These are phyloP conservation scores for Pittosporum tobira DNA, from an alignment of 129 eudicot species.

Conservation along the genomic window DNA sequence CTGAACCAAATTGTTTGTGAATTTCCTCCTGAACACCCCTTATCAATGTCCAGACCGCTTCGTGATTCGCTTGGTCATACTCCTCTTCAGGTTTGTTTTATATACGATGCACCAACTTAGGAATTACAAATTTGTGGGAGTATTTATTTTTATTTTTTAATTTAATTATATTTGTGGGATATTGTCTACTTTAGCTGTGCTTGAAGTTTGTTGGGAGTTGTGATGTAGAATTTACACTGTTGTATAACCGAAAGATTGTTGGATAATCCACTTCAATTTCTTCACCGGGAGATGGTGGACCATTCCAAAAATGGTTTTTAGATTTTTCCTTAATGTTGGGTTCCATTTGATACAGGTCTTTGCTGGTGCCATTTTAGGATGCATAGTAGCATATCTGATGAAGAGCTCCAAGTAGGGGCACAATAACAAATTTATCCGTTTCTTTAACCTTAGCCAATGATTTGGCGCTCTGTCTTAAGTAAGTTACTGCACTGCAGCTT, in stretches of 20 bases:
- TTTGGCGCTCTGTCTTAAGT: too few species aligned
- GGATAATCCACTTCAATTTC: too few species aligned
- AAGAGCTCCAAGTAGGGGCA: slow-evolving; percentile 22
- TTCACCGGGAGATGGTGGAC: too few species aligned
- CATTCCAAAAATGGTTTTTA: neutral
- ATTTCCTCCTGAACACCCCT: slow-evolving; percentile 56
- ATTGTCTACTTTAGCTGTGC: neutral
- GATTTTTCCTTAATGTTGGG: slow-evolving; percentile 1
- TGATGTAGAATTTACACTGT: too few species aligned
- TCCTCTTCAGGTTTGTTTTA: slow-evolving; percentile 39
- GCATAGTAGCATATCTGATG: slow-evolving; percentile 40
- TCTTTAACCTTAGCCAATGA: slow-evolving; percentile 10
- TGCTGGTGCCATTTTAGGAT: slow-evolving; percentile 53
- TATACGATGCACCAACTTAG: too few species aligned
- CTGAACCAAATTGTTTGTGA: slow-evolving; percentile 61
- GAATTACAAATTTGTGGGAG: too few species aligned
- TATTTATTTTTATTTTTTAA: too few species aligned
- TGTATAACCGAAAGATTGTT: neutral
- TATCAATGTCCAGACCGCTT: slow-evolving; percentile 43
- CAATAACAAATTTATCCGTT: neutral
- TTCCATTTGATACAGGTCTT: slow-evolving; percentile 33
- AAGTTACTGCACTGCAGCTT: too few species aligned
- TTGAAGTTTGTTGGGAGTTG: too few species aligned
- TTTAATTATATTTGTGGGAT: too few species aligned
- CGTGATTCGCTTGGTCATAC: slow-evolving; percentile 67